Percentiles rank a stretch among this genome's conserved stretches.
phyloP scores from a whole-genome alignment of 2,329 filamentous ascomycete species.

The Thielaviopsis populi region DNA sequence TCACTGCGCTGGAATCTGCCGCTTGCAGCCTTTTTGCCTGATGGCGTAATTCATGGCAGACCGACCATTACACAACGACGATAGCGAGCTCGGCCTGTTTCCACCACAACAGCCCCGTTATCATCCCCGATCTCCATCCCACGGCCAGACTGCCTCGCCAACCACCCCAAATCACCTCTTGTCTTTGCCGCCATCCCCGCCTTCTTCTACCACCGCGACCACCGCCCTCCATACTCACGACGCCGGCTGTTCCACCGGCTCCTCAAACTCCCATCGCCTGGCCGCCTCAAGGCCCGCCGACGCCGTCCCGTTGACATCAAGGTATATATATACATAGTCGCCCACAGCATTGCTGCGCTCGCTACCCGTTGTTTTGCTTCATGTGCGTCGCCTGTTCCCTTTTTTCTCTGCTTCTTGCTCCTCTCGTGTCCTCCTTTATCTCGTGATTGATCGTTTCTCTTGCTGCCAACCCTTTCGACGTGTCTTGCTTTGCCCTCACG shows the following conservation, averaged over 20 bases:
- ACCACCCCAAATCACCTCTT: neutral
- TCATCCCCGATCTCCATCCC: neutral
- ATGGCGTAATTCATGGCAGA: slow-evolving; percentile 58
- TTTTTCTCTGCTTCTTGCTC: too few relatives aligned
- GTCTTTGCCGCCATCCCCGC: neutral
- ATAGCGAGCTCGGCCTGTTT: slow-evolving; percentile 15
- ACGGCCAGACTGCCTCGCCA: neutral
- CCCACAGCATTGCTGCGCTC: neutral
- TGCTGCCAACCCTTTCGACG: neutral
- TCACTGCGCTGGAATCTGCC: slow-evolving; percentile 6
- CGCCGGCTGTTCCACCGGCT: neutral
- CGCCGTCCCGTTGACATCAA: neutral
- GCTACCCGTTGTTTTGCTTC: neutral
- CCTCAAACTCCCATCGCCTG: neutral
- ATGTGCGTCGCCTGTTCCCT: neutral
- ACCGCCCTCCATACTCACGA: neutral
- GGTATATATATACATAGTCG: neutral
- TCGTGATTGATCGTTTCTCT: neutral
- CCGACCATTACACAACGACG: slow-evolving; percentile 32
- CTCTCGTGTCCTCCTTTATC: neutral
- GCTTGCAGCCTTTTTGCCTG: slow-evolving; percentile 30
- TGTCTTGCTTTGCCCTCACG: too few relatives aligned
- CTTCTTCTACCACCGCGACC: neutral
- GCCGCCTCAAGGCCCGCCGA: neutral
- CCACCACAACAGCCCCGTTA: slow-evolving; percentile 1